A percentile compares a stretch with the other conserved stretches of the same genome.
Evolutionary conservation across 148 eudicot species (phyloP).

Genomic region (Rhododendron vialii): DNA sequence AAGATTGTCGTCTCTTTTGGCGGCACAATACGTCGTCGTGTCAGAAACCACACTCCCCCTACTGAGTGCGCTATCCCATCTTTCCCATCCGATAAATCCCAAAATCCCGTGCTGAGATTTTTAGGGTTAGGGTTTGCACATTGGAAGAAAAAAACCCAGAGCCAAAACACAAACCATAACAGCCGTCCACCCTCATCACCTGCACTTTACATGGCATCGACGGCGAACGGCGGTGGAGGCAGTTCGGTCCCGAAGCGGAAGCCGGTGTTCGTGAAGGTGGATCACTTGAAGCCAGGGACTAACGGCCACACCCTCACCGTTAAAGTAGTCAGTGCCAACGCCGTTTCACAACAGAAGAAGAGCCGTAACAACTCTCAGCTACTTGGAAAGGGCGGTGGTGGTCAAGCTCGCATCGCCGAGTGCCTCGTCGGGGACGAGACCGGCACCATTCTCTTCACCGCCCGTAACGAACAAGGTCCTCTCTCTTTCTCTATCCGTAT

Average conservation of each 20-base stretch:
- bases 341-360: constrained; percentile 33
- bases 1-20: neutral
- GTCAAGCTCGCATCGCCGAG: constrained; percentile 31
- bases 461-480: constrained; percentile 45
- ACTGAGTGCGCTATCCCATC: neutral
- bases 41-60: neutral
- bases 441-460: constrained; percentile 40
- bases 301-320: constrained; percentile 37
- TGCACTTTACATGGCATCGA: constrained; percentile 14
- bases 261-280: constrained; percentile 42
- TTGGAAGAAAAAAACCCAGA: neutral
- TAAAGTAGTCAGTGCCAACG: constrained; percentile 27
- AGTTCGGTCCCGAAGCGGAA: constrained; percentile 21
- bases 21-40: neutral
- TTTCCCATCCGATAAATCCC: neutral
- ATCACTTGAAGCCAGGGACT: constrained; percentile 38
- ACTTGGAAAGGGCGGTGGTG: constrained; percentile 7
- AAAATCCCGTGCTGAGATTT: neutral
- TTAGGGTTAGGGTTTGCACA: constrained; percentile 7
- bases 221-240: neutral
- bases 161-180: neutral
- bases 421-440: constrained; percentile 48
- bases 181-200: neutral
- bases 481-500: neutral
- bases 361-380: constrained; percentile 20